Base-by-base conservation (phyloP, 495 filamentous ascomycete genomes). In the Sabuloglossum arenarium region DNA sequence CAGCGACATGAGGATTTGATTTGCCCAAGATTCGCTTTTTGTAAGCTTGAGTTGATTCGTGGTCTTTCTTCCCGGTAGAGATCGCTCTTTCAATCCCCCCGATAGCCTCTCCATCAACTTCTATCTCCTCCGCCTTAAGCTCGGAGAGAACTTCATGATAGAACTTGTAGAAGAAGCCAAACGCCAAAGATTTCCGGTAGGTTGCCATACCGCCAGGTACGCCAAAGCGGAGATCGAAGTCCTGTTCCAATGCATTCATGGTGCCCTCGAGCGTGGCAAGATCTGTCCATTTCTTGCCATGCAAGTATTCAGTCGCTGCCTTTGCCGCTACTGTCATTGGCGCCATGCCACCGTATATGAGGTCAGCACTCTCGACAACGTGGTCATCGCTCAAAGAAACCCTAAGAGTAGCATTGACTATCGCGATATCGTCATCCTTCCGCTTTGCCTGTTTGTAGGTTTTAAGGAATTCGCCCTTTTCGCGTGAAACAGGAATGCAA, bases 401-500 rank as follows among this genome's bases (percentile, higher is more conserved):
- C 46, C 84, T 79, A 37, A 96, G 66, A 5, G 87, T 84, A 9
- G 83, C 78, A 57, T 90, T 96, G 42, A 94, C 90, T 57, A 97
- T 95, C 10, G 90, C 90, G 65, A 95, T 95, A 69, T 97, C 90
- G 66, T 95, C 90, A 63, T 96, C 90, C 62, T 95, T 95, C 53
- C 90, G 73, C 73, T 96, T 97, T 0, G 90, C 79, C 63, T 96
- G 90, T 67, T 97, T 97, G 67, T 94, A 96, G 1, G 90, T 79
- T 19, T 78, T 73, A 59, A 89, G 76, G 60, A 78, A 81, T 61
- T 84, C 84, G 24, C 77, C 80, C 61, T 79, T 82, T 61, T 78
- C 73, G 37, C 67, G 70, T 0, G 84, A 79, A 19, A 81, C 66
- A 0, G 91, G 91, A 49, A 98, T 84, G n/a, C 84, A 80, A 32